Percentiles rank a stretch among this genome's conserved stretches.
Conservation (phyloP, 768 basidiomycete genomes). For the Boletus vinaceobasis region DNA sequence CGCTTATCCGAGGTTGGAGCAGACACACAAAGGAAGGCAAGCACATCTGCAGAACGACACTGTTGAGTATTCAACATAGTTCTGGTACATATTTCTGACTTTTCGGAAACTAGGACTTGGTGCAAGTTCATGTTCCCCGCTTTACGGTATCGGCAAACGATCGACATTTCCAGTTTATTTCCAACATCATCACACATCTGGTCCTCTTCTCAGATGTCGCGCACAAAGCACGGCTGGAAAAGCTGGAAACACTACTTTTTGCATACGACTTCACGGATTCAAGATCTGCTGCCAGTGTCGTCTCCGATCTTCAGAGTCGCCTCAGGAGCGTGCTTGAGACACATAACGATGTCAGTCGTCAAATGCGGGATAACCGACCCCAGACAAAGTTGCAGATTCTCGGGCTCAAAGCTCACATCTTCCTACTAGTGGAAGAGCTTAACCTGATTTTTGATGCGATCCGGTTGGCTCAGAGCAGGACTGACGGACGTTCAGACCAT, state of each 20-base stretch:
- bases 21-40: slow-evolving; percentile 23
- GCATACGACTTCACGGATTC: slow-evolving; percentile 87
- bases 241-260: slow-evolving; percentile 78
- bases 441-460: slow-evolving; percentile 84
- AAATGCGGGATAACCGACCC: slow-evolving; percentile 30
- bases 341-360: slow-evolving; percentile 38
- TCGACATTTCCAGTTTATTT: slow-evolving; percentile 78
- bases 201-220: slow-evolving; percentile 87
- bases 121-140: slow-evolving; percentile 76
- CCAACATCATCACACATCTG: slow-evolving; percentile 81
- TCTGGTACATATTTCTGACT: slow-evolving; percentile 8
- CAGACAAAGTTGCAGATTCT: slow-evolving; percentile 54
- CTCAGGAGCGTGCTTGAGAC: slow-evolving; percentile 64
- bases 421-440: slow-evolving; percentile 73
- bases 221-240: slow-evolving; percentile 73
- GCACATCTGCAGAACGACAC: slow-evolving; percentile 63
- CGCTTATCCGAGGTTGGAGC: slow-evolving; percentile 38
- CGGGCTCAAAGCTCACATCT: slow-evolving; percentile 68
- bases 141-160: slow-evolving; percentile 86
- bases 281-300: slow-evolving; percentile 63
- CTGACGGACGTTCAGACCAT: slow-evolving; percentile 59
- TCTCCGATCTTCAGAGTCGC: slow-evolving; percentile 67
- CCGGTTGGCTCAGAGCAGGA: slow-evolving; percentile 76
- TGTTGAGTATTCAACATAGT: slow-evolving; percentile 35
- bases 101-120: slow-evolving; percentile 57